phyloP scores from a whole-genome alignment of 1,284 basidiomycete species.

The Polyporus tsugae region DNA sequence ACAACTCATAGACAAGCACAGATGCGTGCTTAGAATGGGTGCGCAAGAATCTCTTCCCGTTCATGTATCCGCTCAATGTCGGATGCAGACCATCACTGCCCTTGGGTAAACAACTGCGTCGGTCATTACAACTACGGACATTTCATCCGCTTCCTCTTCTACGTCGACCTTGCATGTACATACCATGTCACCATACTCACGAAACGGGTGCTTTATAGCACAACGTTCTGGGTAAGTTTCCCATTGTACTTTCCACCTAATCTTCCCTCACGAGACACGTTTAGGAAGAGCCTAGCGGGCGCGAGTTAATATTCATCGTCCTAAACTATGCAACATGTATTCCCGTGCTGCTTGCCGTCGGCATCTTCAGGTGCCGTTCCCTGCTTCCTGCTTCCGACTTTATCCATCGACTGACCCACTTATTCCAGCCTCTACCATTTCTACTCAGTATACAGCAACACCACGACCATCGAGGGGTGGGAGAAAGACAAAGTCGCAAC shows the following conservation, averaged over 20 bases:
- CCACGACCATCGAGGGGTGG: constrained; percentile 97
- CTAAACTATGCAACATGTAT: constrained; percentile 88
- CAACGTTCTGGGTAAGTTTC: constrained; percentile 62
- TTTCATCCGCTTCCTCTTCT: constrained; percentile 93
- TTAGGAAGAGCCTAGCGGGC: constrained; percentile 74
- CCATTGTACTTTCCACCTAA: neutral
- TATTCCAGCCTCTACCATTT: constrained; percentile 79
- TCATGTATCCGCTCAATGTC: neutral
- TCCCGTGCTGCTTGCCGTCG: constrained; percentile 88
- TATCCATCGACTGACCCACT: neutral
- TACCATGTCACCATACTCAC: constrained; percentile 87
- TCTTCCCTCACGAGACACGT: constrained; percentile 11
- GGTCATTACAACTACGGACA: constrained; percentile 91
- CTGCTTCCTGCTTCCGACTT: neutral
- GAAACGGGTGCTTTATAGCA: constrained; percentile 59
- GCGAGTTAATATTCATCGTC: constrained; percentile 85
- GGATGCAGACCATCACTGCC: constrained; percentile 87
- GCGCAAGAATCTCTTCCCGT: constrained; percentile 11
- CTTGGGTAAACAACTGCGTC: constrained; percentile 92
- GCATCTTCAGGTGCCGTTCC: constrained; percentile 75
- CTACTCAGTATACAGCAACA: constrained; percentile 82
- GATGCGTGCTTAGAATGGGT: constrained; percentile 88
- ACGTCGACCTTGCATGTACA: constrained; percentile 86
- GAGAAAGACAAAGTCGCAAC: constrained; percentile 96
- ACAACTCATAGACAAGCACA: constrained; percentile 39